Percentiles rank a stretch among this genome's conserved stretches.
phyloP scores from a whole-genome alignment of 192 early-diverging fungal species.

The Coemansia sp. region DNA sequence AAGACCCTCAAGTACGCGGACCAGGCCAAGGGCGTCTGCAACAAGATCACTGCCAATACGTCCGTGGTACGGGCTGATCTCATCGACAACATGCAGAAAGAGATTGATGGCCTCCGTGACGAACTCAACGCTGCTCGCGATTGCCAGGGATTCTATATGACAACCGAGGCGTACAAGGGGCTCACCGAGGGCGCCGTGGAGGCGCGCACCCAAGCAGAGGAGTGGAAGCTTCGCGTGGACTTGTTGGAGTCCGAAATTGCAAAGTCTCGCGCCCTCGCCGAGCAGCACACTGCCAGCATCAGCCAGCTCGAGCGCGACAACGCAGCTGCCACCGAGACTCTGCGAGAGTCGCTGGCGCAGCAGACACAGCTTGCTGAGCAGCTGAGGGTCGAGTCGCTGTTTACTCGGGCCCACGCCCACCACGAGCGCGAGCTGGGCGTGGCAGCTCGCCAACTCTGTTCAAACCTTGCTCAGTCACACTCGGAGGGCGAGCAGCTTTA shows the following conservation, averaged over 20 bases:
- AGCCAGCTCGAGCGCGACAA: neutral
- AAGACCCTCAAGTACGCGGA: slow-evolving; percentile 78
- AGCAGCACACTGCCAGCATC: slow-evolving; percentile 5
- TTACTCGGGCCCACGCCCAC: slow-evolving; percentile 53
- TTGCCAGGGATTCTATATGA: slow-evolving; percentile 79
- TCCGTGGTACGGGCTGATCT: slow-evolving; percentile 80
- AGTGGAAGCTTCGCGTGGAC: slow-evolving; percentile 40
- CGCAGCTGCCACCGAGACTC: neutral
- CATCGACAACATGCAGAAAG: slow-evolving; percentile 72
- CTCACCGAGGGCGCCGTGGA: slow-evolving; percentile 14
- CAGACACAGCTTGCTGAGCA: slow-evolving; percentile 4
- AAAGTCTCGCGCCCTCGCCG: neutral
- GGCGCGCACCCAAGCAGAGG: slow-evolving; percentile 15
- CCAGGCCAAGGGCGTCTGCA: slow-evolving; percentile 75
- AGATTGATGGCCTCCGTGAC: slow-evolving; percentile 76
- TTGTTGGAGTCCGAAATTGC: slow-evolving; percentile 21
- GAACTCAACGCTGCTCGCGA: slow-evolving; percentile 82
- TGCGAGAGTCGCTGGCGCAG: neutral
- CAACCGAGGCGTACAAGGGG: slow-evolving; percentile 61
- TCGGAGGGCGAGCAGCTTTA: slow-evolving; percentile 13
- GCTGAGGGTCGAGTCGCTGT: slow-evolving; percentile 33
- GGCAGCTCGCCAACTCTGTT: slow-evolving; percentile 28
- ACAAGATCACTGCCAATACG: slow-evolving; percentile 73
- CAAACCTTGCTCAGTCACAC: slow-evolving; percentile 1
- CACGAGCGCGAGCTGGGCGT: slow-evolving; percentile 48